phyloP scores from a whole-genome alignment of 1,284 basidiomycete species.

The Cryptococcus neoformans region DNA sequence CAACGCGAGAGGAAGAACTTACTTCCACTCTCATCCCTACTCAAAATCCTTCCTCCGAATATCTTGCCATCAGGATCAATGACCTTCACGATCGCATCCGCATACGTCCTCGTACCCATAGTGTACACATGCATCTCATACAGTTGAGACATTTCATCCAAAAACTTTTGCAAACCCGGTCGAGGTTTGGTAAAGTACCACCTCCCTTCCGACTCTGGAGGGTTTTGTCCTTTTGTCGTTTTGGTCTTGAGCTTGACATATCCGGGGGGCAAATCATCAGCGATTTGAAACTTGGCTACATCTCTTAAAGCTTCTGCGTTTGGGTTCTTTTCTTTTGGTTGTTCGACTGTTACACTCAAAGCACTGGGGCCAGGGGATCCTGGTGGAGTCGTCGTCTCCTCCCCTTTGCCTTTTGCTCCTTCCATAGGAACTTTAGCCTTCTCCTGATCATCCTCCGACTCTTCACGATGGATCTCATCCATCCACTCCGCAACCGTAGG shows the following conservation, averaged over 20 bases:
- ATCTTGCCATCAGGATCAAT: slow-evolving; percentile 84
- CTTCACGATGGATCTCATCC: slow-evolving; percentile 64
- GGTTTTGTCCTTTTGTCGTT: slow-evolving; percentile 28
- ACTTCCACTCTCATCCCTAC: slow-evolving; percentile 92
- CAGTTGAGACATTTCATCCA: slow-evolving; percentile 65
- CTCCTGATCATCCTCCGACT: slow-evolving; percentile 31
- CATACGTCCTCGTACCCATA: slow-evolving; percentile 97
- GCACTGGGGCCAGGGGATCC: slow-evolving; percentile 11
- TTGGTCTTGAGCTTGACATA: slow-evolving; percentile 40
- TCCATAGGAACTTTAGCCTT: slow-evolving; percentile 64
- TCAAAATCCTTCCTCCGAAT: slow-evolving; percentile 85
- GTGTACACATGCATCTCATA: slow-evolving; percentile 99
- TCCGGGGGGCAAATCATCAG: slow-evolving; percentile 57
- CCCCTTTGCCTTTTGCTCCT: slow-evolving; percentile 23
- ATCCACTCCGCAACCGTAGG: slow-evolving; percentile 99
- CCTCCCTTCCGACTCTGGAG: slow-evolving; percentile 58
- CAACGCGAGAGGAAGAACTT: slow-evolving; percentile 9
- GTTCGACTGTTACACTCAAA: slow-evolving; percentile 6
- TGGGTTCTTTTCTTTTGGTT: slow-evolving; percentile 35
- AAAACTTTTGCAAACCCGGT: slow-evolving; percentile 80
- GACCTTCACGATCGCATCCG: slow-evolving; percentile 88
- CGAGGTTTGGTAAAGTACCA: slow-evolving; percentile 98
- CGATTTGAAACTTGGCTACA: slow-evolving; percentile 76
- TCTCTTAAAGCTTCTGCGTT: slow-evolving; percentile 62
- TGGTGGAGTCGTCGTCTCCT: slow-evolving; percentile 27